Base-by-base conservation (phyloP, 108 stramenopile genomes). In the Nitzschia sp. region DNA sequence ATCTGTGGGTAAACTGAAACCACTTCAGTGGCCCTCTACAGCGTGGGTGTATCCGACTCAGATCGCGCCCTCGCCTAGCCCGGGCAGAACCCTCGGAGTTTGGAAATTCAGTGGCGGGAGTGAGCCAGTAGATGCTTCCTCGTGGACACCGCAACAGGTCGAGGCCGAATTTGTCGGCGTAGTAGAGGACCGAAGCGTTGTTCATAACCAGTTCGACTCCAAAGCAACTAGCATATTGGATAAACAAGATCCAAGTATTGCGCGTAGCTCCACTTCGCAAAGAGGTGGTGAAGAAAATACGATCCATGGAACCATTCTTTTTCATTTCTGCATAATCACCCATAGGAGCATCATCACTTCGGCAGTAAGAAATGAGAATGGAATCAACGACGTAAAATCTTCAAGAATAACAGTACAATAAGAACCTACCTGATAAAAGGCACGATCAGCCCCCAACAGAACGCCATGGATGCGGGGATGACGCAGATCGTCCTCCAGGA, bases 131-230 rank as follows among this genome's bases (percentile, higher is more conserved):
- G 23, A 46, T 27, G 57, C 57, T 8, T 24, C 57, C 4, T 19
- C 33, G 1, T 63, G 62, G 62, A 45, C 15, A 29, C 62, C 62
- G 9, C 62, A 63, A 27, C 2, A 38, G 46, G 46, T 45, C 29
- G 25, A 82, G 59, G 36, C 59, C 84, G 69, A 85, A 87, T 27
- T 66, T 47, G 27, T 77, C 70, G 13, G 34, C 46, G 63, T 80
- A 90, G 74, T 90, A 93, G 8, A 75, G 53, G 28, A 84, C 82
- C 11, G 82, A 66, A 25, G 72, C 83, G 66, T 91, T 91, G 80
- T 87, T 87, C 80, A 90, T 81, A 46, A 75, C 75, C 47, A 93
- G 66, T 57, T 93, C 92, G 9, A 91, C 86, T 24, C 91, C 91
- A 64, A 92, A 90, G 78, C 84, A 89, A 53, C 80, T 77, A 1